phyloP scores from a whole-genome alignment of 495 filamentous ascomycete species.

The Trichoderma orchidacearum region DNA sequence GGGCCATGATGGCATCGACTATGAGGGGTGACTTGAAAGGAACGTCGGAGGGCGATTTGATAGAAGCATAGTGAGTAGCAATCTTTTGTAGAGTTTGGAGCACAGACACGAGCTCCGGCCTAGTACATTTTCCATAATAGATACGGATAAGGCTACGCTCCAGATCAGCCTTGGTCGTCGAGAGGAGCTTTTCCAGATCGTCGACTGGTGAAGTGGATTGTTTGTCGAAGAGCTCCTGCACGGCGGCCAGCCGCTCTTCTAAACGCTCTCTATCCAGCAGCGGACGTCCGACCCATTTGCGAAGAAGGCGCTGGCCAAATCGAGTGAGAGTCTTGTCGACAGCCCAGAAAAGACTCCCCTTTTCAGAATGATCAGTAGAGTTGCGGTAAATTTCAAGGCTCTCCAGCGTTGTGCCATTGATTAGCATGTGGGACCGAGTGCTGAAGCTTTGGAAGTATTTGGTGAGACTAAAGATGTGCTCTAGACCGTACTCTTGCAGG shows the following conservation, averaged over 20 bases:
- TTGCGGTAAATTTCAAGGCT: constrained; percentile 95
- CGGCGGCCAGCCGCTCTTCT: constrained; percentile 72
- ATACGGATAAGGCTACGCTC: constrained; percentile 89
- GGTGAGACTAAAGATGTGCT: constrained; percentile 93
- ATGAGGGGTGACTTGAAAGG: constrained; percentile 64
- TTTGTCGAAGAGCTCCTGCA: constrained; percentile 73
- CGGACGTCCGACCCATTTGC: constrained; percentile 92
- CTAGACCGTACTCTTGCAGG: constrained; percentile 80
- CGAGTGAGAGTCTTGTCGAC: constrained; percentile 84
- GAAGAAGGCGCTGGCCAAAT: constrained; percentile 75
- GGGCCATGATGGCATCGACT: constrained; percentile 54
- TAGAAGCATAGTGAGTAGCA: constrained; percentile 52
- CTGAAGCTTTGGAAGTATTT: constrained; percentile 98
- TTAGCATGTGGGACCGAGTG: constrained; percentile 84
- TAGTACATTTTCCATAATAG: constrained; percentile 90
- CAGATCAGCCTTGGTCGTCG: constrained; percentile 63
- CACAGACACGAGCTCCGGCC: constrained; percentile 75
- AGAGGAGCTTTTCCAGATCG: constrained; percentile 54
- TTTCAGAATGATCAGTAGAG: constrained; percentile 72
- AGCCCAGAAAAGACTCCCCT: constrained; percentile 91
- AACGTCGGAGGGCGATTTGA: constrained; percentile 50
- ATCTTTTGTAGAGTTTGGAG: constrained; percentile 78
- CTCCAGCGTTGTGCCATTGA: constrained; percentile 90
- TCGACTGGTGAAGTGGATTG: constrained; percentile 53
- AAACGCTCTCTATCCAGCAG: constrained; percentile 65